Evolutionary conservation across 768 basidiomycete species (phyloP).

Genomic region (Infundibulicybe gibba): DNA sequence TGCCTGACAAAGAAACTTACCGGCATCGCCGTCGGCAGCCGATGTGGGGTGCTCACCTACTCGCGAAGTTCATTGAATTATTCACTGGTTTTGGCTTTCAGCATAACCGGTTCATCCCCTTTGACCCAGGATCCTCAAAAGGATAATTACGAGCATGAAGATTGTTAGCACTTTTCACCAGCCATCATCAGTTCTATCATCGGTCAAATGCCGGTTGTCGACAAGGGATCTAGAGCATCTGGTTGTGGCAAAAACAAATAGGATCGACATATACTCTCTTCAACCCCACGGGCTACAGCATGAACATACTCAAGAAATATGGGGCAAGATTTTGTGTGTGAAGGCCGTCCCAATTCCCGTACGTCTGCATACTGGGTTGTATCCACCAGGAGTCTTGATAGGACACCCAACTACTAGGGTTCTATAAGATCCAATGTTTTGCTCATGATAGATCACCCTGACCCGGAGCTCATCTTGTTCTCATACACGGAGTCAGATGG

Average conservation of each 20-base stretch:
- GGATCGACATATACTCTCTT: conserved; percentile 66
- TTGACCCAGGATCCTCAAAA: too few species aligned
- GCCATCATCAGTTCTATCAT: conserved; percentile 68
- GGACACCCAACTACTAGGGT: conserved; percentile 16
- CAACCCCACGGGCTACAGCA: conserved; percentile 54
- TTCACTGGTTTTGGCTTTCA: too few species aligned
- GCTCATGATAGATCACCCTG: conserved; percentile 72
- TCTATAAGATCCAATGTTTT: conserved; percentile 48
- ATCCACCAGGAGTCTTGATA: conserved; percentile 10
- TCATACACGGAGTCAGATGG: conserved; percentile 39
- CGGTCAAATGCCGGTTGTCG: conserved; percentile 64
- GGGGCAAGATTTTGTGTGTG: conserved; percentile 62
- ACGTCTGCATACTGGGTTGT: conserved; percentile 15
- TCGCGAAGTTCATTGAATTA: too few species aligned
- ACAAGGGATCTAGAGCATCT: conserved; percentile 56
- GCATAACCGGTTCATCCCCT: too few species aligned
- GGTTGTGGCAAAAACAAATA: conserved; percentile 63
- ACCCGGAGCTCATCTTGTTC: conserved; percentile 68
- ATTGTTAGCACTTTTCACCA: conserved; percentile 75
- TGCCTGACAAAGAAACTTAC: too few species aligned
- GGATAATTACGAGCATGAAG: conserved; percentile 30
- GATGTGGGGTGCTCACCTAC: too few species aligned
- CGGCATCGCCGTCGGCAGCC: too few species aligned
- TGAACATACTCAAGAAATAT: conserved; percentile 60
- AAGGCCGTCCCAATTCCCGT: conserved; percentile 55